Evolutionary conservation across 345 rosid species (phyloP).

Genomic region (Raphanus sativus): DNA sequence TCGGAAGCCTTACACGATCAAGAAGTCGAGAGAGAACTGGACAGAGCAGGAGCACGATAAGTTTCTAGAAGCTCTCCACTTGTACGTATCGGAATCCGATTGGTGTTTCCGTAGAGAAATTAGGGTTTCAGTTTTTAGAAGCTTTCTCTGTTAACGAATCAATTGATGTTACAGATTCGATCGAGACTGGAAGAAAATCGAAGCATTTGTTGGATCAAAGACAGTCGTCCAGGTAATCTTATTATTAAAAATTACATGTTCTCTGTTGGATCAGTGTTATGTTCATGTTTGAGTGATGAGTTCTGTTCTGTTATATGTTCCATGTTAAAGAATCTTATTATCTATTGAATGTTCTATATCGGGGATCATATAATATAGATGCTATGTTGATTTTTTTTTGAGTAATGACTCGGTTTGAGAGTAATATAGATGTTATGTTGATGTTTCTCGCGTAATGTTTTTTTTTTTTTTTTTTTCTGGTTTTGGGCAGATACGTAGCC

Average conservation of each 20-base stretch:
- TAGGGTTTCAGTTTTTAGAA: not conserved
- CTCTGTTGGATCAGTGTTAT: constrained; percentile 2
- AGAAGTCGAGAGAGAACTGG: constrained; percentile 97
- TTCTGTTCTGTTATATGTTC: no score
- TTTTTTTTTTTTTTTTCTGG: no score
- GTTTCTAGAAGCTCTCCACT: constrained; percentile 91
- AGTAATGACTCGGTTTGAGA: no score
- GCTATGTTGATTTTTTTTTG: no score
- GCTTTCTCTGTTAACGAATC: not conserved
- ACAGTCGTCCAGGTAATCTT: constrained; percentile 80
- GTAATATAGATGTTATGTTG: not conserved
- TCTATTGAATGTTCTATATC: no score
- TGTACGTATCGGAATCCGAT: constrained; percentile 45
- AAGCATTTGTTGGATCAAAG: constrained; percentile 91
- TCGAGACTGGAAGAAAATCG: constrained; percentile 99
- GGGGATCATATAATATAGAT: no score
- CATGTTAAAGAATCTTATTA: no score
- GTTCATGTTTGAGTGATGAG: not conserved
- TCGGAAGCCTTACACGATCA: constrained; percentile 89
- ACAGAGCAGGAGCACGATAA: constrained; percentile 92
- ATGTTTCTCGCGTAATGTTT: constrained; percentile 4
- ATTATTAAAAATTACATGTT: not conserved
- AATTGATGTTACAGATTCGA: constrained; percentile 57
- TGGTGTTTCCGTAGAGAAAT: not conserved
- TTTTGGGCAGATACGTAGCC: constrained; percentile 77